A percentile compares a stretch with the other conserved stretches of the same genome.
phyloP scores from a whole-genome alignment of 2,329 filamentous ascomycete genomes.

The Diaporthe citrichinensis region DNA sequence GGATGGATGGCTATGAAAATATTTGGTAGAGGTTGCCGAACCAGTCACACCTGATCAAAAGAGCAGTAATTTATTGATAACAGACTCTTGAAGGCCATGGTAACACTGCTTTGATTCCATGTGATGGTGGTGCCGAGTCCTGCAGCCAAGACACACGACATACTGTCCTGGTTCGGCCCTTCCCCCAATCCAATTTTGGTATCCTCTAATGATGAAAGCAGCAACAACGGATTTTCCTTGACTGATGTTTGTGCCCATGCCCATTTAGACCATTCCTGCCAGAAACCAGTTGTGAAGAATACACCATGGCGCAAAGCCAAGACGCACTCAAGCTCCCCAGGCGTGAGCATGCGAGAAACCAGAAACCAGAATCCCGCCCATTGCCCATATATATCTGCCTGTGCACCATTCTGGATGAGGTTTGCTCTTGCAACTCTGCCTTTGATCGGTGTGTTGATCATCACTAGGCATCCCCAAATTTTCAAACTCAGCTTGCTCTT shows the following conservation, averaged over 20 bases:
- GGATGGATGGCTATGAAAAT: background rate
- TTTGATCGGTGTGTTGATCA: background rate
- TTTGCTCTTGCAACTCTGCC: background rate
- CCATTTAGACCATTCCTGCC: conserved; percentile 10
- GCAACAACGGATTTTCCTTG: conserved; percentile 6
- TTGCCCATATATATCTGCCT: conserved; percentile 7
- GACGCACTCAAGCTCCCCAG: background rate
- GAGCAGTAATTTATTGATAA: background rate
- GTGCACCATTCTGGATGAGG: too few species aligned
- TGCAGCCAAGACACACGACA: background rate
- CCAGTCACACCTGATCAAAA: background rate
- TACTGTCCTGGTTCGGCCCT: background rate
- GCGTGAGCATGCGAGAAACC: background rate
- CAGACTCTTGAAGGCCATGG: background rate
- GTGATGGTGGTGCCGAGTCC: background rate
- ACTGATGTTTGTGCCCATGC: conserved; percentile 14
- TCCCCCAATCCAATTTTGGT: background rate
- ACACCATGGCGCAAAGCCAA: background rate
- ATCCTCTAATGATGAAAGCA: background rate
- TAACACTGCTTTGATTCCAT: conserved; percentile 6
- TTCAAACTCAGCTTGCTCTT: too few species aligned
- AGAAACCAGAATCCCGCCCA: conserved; percentile 5
- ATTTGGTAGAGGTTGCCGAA: background rate
- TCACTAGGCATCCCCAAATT: background rate
- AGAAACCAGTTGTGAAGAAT: background rate